Base-by-base conservation (phyloP, 169 alveolate genomes). In the Cryptosporidium viatorum region DNA sequence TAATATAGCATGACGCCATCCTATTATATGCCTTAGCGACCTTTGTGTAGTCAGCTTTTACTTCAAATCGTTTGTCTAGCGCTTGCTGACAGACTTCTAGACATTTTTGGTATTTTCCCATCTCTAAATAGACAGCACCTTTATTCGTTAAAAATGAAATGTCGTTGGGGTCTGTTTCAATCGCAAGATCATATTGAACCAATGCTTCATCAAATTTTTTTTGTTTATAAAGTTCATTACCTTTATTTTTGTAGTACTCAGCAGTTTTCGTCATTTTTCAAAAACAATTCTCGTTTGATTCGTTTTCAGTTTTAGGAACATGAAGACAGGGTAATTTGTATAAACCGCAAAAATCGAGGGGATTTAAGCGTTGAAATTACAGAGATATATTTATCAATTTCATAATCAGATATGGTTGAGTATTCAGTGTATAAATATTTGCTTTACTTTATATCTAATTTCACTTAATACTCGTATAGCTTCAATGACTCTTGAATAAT, bases 71-170 rank as follows among this genome's bases (percentile, higher is more conserved):
- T 67, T 95, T 95, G 67, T 96, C 98, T 9, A 97, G 92, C 6
- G 99, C 99, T 85, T 95, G 93, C 84, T 97, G 95, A 84, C 99
- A 96, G 39, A 94, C 93, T 80, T 94, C 98, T 12, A 97, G 80
- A 18, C 99, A 95, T 92, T 93, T 94, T 41, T 97, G 98, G 92
- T 93, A 97, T 3, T 96, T 95, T 58, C 97, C 97, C 98, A 94
- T 95, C 91, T 98, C 99, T 85, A 98, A 92, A 94, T 97, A 97
- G 37, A 96, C 99, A 29, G 99, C 99, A 45, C 98, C 98, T 75
- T 96, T 96, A 92, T 96, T 96, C 85, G 94, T 95, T 69, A 95
- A 93, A 71, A 93, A 94, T 68, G 96, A 85, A 55, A 97, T 92
- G 74, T 97, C 97, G 33, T 85, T 91, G 18, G 99, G 99, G 74